Evolutionary conservation across 306 rosid genomes (phyloP), one percentile per base, ranked within the genome.

Genomic region (Vigna hirtella): DNA sequence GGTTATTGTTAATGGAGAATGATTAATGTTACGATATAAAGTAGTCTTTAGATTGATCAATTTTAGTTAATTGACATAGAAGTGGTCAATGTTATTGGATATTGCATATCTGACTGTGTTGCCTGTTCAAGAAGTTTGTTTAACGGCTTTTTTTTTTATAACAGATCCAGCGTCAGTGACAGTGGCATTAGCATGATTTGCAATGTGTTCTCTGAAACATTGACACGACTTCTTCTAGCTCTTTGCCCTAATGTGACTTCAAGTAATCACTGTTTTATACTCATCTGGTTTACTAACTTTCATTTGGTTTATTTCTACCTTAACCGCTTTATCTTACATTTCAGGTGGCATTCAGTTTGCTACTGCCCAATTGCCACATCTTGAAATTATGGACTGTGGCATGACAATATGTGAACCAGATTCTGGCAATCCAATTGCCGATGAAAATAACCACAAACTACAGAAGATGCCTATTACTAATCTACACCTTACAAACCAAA

Each of bases 311-410:
- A 13, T 66, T 75, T 81, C 59, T 26, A 50, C 78, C 59, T 59
- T 6, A 79, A 64, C 50, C 73, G n/a, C 66, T 64, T 65, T 22
- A 13, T 55, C 61, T 55, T 36, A 61, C 76, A 42, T 70, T 85
- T 65, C 88, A 96, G 99, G 98, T 83, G 97, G 97, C 76, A 93
- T 96, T 78, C 98, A 91, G 74, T 91, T 96, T 86, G 98, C 98
- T 47, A 86, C 99, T 4, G 96, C 96, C 74, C 97, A 96, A 47
- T 77, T 96, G 82, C 99, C 97, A 30, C 87, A 74, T 65, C 98
- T 96, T 78, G 98, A 96, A 83, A 96, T 96, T 70, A 88, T 96
- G 94, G 99, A 96, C 79, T 96, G 99, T 85, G 99, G 99, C 84
- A 89, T 91, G 99, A 87, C 97, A 53, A 87, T 96, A 72, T 93